A percentile compares a stretch with the other conserved stretches of the same genome.
Conservation (phyloP, 208 protist genomes). For the Leishmania arabica region DNA sequence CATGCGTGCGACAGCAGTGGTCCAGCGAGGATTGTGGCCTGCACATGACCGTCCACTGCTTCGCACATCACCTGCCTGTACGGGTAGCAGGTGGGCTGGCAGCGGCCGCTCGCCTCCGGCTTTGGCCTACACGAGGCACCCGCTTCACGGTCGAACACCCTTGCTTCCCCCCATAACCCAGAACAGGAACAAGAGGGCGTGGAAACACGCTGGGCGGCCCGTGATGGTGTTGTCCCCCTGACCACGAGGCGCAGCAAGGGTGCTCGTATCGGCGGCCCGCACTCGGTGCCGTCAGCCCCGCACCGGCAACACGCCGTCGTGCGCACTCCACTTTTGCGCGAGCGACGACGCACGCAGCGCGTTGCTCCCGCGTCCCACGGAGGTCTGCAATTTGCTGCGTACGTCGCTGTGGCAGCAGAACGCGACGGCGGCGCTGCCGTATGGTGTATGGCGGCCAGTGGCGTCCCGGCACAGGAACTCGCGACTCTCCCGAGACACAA, state of each 20-base stretch:
- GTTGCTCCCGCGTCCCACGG: neutral
- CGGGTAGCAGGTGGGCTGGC: too few species aligned
- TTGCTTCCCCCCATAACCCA: neutral
- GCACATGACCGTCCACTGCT: too few species aligned
- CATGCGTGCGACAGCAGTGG: too few species aligned
- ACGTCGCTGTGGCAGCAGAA: neutral
- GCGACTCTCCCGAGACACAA: neutral
- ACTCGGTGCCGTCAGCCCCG: neutral
- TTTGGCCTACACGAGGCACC: too few species aligned
- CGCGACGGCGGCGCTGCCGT: neutral
- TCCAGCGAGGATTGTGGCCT: too few species aligned
- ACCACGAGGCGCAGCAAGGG: neutral
- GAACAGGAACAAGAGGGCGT: neutral
- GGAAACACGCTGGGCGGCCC: neutral
- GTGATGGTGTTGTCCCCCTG: neutral
- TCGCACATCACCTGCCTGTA: too few species aligned
- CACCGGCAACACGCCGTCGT: too few species aligned
- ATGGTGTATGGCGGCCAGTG: neutral
- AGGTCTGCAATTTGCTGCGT: neutral
- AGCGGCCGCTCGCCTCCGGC: too few species aligned
- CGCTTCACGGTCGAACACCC: neutral
- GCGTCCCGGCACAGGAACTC: conserved; percentile 1
- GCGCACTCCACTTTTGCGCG: too few species aligned
- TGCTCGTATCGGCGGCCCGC: neutral
- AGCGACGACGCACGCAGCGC: too few species aligned